Evolutionary conservation across 2,329 filamentous ascomycete genomes (phyloP).

Genomic region (Camptophora hylomeconis): DNA sequence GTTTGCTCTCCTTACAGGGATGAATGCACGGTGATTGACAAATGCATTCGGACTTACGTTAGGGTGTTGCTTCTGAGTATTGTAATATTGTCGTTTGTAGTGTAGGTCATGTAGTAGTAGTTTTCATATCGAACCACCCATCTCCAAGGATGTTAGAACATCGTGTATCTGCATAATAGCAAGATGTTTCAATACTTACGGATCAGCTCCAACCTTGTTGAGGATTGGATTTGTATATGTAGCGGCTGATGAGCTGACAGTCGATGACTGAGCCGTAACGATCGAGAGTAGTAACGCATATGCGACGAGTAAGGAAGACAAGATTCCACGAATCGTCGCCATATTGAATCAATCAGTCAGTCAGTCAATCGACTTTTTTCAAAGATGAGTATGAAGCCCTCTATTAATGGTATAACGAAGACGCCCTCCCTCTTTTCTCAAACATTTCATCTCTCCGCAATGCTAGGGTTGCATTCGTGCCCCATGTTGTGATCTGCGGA

Average conservation of each 20-base stretch:
- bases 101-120: slow-evolving; percentile 30
- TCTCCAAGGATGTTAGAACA: slow-evolving; percentile 5
- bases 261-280: no score
- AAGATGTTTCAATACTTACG: slow-evolving; percentile 12
- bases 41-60: slow-evolving; percentile 18
- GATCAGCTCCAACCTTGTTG: slow-evolving; percentile 27
- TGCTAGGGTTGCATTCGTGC: no score
- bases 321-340: no score
- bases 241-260: slow-evolving; percentile 20
- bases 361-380: no score
- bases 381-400: no score
- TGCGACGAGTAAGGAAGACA: no score
- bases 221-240: slow-evolving; percentile 31
- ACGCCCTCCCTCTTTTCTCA: no score
- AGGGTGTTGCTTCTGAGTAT: slow-evolving; percentile 24
- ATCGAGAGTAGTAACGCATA: no score
- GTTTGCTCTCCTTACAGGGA: background rate
- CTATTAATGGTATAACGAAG: no score
- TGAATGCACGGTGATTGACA: background rate
- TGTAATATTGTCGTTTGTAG: slow-evolving; percentile 28
- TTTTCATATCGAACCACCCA: slow-evolving; percentile 28
- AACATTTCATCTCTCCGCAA: no score
- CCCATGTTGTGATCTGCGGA: no score
- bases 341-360: no score
- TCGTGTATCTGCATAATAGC: background rate